phyloP scores from a whole-genome alignment of 2,329 filamentous ascomycete genomes.

The Cladophialophora carrionii region DNA sequence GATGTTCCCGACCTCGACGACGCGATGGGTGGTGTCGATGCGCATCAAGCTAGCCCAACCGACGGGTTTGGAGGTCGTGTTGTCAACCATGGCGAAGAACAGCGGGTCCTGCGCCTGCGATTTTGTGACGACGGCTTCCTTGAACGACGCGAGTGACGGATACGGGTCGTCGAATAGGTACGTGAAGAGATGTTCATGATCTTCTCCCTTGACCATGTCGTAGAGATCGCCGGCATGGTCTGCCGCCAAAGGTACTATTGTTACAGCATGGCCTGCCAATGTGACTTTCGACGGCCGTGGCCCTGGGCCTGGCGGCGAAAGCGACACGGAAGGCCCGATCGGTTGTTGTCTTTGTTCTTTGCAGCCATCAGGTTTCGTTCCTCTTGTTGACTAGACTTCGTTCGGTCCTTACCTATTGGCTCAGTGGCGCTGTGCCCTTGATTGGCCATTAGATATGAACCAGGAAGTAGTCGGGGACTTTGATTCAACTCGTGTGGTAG shows the following conservation, averaged over 20 bases:
- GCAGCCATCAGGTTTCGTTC: neutral
- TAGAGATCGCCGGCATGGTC: slow-evolving; percentile 43
- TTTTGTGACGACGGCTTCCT: slow-evolving; percentile 37
- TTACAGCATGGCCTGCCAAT: slow-evolving; percentile 40
- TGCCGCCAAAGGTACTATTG: slow-evolving; percentile 39
- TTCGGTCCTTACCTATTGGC: neutral
- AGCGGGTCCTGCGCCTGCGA: slow-evolving; percentile 44
- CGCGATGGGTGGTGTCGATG: slow-evolving; percentile 54
- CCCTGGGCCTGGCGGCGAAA: slow-evolving; percentile 22
- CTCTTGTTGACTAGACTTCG: neutral
- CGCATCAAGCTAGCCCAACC: slow-evolving; percentile 53
- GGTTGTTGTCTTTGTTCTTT: slow-evolving; percentile 23
- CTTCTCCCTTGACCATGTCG: slow-evolving; percentile 38
- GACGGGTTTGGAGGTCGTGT: slow-evolving; percentile 43
- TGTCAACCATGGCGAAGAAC: slow-evolving; percentile 53
- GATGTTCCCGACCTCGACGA: slow-evolving; percentile 62
- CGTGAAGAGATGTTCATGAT: slow-evolving; percentile 45
- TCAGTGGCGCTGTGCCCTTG: neutral
- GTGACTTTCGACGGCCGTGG: slow-evolving; percentile 24
- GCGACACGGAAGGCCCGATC: slow-evolving; percentile 26
- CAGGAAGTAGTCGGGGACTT: neutral
- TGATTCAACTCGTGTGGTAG: neutral
- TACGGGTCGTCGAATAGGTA: slow-evolving; percentile 50
- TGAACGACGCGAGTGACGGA: slow-evolving; percentile 41
- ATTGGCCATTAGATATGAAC: neutral